A percentile compares a stretch with the other conserved stretches of the same genome.
phyloP scores from a whole-genome alignment of 768 basidiomycete genomes.

The Tubosaeta sp. region DNA sequence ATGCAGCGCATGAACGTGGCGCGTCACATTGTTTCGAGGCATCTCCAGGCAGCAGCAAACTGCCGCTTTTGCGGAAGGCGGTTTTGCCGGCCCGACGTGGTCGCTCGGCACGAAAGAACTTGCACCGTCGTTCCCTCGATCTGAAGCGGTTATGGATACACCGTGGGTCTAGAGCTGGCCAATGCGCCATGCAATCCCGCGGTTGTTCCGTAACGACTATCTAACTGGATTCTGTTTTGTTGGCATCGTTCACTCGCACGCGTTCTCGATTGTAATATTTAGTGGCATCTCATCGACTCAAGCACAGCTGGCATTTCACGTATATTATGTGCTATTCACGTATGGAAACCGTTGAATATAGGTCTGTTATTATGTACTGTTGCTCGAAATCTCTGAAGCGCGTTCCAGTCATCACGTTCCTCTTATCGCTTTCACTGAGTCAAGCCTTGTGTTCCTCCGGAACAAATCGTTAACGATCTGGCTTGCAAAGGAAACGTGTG shows the following conservation, averaged over 20 bases:
- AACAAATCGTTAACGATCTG: background rate
- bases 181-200: background rate
- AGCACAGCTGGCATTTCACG: conserved; percentile 5
- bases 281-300: conserved; percentile 4
- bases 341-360: background rate
- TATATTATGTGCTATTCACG: conserved; percentile 8
- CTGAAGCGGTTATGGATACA: background rate
- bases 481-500: background rate
- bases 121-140: conserved; percentile 4
- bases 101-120: conserved; percentile 23
- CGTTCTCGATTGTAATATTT: conserved; percentile 1
- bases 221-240: background rate
- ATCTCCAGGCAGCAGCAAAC: conserved; percentile 21
- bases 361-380: background rate
- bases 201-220: background rate
- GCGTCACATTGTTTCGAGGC: conserved; percentile 27
- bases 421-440: conserved; percentile 1
- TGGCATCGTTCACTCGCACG: conserved; percentile 3
- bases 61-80: conserved; percentile 22
- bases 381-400: background rate
- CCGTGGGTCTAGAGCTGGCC: conserved; percentile 1
- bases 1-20: conserved; percentile 31
- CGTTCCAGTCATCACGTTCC: background rate
- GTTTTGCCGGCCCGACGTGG: conserved; percentile 27
- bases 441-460: background rate